Evolutionary conservation across 1,139 yeast genomes (phyloP).

Genomic region (Blastobotrys aristatus): DNA sequence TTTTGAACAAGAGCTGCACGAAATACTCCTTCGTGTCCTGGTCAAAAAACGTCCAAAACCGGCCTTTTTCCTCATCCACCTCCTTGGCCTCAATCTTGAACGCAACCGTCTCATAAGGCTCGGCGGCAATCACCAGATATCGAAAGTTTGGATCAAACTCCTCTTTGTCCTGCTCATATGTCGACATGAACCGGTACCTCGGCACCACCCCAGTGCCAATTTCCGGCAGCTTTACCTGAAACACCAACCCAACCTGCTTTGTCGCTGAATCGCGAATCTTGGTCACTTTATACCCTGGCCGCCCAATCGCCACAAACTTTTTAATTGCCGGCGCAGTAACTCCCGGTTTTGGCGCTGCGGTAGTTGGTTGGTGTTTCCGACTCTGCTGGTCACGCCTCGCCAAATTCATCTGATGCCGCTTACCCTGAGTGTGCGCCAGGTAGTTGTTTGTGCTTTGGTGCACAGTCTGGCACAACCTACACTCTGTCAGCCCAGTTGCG

Average conservation of each 20-base stretch:
- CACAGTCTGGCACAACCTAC: constrained; percentile 68
- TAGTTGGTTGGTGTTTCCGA: constrained; percentile 21
- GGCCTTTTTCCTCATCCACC: constrained; percentile 46
- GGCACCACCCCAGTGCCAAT: constrained; percentile 49
- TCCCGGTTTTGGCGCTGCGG: constrained; percentile 36
- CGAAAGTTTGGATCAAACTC: constrained; percentile 46
- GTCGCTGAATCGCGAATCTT: constrained; percentile 62
- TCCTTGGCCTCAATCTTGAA: constrained; percentile 60
- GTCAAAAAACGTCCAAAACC: constrained; percentile 70
- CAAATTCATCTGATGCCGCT: constrained; percentile 65
- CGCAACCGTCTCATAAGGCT: constrained; percentile 76
- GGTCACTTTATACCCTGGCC: constrained; percentile 61
- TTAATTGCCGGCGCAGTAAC: constrained; percentile 36
- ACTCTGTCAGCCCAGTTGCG: constrained; percentile 70
- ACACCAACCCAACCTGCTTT: constrained; percentile 54
- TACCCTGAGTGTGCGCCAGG: constrained; percentile 73
- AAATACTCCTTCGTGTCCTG: constrained; percentile 61
- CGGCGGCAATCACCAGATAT: constrained; percentile 71
- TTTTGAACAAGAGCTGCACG: constrained; percentile 49
- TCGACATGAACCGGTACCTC: constrained; percentile 64
- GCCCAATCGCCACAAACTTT: constrained; percentile 61
- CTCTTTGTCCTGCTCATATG: constrained; percentile 58
- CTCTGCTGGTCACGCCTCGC: constrained; percentile 48
- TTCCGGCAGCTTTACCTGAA: constrained; percentile 54
- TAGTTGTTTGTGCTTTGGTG: constrained; percentile 75